phyloP scores from a whole-genome alignment of 1,284 basidiomycete species.

The Ustilago tritici region DNA sequence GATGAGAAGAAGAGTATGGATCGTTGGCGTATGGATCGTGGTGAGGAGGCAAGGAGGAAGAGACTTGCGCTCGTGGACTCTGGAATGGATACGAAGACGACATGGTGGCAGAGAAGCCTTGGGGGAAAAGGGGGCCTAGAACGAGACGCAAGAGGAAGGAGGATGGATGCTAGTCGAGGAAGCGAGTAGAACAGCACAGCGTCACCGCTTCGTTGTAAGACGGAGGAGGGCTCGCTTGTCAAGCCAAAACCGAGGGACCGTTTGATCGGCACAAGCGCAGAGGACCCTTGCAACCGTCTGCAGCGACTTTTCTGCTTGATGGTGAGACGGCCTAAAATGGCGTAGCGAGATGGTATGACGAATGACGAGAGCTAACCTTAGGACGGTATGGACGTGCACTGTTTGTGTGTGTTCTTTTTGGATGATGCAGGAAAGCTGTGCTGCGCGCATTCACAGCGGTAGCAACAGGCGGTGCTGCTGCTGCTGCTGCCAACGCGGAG shows the following conservation, averaged over 20 bases:
- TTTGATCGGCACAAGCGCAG: background rate
- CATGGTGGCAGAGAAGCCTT: conserved; percentile 13
- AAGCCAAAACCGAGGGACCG: background rate
- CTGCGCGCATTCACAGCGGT: conserved; percentile 13
- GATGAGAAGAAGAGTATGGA: conserved; percentile 23
- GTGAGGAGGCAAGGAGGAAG: conserved; percentile 23
- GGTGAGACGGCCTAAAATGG: conserved; percentile 6
- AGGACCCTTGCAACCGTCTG: background rate
- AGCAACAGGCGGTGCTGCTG: conserved; percentile 13
- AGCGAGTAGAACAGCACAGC: background rate
- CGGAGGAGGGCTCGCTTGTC: background rate
- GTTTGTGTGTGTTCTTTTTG: background rate
- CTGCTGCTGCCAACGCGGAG: background rate
- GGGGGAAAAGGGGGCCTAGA: background rate
- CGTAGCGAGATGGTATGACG: background rate
- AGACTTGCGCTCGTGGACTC: conserved; percentile 31
- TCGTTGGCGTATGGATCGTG: conserved; percentile 31
- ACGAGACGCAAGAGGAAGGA: background rate
- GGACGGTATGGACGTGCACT: background rate
- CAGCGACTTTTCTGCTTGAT: background rate
- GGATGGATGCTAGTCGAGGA: conserved; percentile 9
- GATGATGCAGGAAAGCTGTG: conserved; percentile 12
- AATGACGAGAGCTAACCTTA: background rate
- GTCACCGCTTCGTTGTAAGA: background rate
- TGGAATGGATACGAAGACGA: conserved; percentile 56